These are phyloP conservation scores for Pichia phayaonensis DNA, from an alignment of 805 yeast genomes.

Conservation along the genomic window DNA sequence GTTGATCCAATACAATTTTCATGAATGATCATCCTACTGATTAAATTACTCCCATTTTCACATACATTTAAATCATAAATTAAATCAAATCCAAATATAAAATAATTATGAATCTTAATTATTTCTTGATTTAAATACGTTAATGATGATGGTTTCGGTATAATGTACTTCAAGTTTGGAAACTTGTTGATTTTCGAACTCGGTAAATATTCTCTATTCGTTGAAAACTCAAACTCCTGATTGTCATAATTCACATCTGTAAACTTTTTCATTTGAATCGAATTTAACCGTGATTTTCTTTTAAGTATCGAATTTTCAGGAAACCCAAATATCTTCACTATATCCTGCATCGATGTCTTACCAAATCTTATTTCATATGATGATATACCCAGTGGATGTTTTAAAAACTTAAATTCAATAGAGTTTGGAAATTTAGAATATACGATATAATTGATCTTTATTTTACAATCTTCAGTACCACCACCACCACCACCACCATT, in stretches of 20 bases:
- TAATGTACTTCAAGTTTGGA: neutral
- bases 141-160: neutral
- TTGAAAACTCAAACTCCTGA: neutral
- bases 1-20: constrained; percentile 45
- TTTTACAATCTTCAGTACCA: too few relatives aligned
- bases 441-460: neutral
- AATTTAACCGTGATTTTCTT: constrained; percentile 25
- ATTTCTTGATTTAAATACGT: constrained; percentile 1
- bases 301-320: constrained; percentile 43
- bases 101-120: constrained; percentile 47
- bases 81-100: constrained; percentile 45
- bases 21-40: constrained; percentile 43
- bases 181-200: neutral
- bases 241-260: neutral
- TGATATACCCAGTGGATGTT: constrained; percentile 8
- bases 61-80: constrained; percentile 34
- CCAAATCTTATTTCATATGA: constrained; percentile 29
- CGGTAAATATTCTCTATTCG: constrained; percentile 5
- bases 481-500: too few relatives aligned
- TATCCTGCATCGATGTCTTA: constrained; percentile 40
- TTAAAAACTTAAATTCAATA: neutral
- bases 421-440: constrained; percentile 3
- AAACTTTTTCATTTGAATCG: constrained; percentile 9
- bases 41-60: constrained; percentile 24
- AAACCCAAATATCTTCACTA: constrained; percentile 42